Evolutionary conservation across 2,329 filamentous ascomycete genomes (phyloP).

Genomic region (Cladosporium austrohemisphaericum): DNA sequence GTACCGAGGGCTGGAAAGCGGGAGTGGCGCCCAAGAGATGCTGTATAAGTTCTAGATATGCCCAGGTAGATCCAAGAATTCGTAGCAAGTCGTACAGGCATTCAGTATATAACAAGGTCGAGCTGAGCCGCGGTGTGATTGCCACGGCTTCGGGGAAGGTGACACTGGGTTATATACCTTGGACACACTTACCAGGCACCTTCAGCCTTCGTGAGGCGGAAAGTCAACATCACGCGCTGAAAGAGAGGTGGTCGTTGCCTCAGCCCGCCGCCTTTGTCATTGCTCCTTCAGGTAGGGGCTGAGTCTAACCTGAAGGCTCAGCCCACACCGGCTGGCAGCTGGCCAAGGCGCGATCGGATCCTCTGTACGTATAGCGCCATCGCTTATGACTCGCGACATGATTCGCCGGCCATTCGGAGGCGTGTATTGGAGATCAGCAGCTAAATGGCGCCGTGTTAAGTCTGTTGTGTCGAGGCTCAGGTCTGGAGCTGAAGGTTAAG

Average conservation of each 20-base stretch:
- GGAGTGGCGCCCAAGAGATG: background rate
- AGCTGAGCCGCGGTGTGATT: too few species aligned
- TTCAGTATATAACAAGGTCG: background rate
- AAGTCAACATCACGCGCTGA: constrained; percentile 9
- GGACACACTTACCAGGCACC: background rate
- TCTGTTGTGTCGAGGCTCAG: too few species aligned
- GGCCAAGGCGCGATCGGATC: constrained; percentile 1
- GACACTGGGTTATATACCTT: background rate
- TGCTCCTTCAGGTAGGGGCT: constrained; percentile 13
- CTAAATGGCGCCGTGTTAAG: too few species aligned
- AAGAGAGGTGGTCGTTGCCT: constrained; percentile 1
- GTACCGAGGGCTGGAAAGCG: background rate
- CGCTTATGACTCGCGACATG: constrained; percentile 8
- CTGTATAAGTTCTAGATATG: background rate
- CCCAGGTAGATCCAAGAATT: background rate
- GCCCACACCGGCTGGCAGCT: background rate
- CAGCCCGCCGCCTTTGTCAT: background rate
- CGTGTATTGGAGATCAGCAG: background rate
- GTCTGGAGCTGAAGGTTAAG: too few species aligned
- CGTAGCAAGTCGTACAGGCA: background rate
- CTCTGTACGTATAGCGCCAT: background rate
- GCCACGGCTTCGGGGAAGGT: constrained; percentile 2
- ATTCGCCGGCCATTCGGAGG: background rate
- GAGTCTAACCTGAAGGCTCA: constrained; percentile 9
- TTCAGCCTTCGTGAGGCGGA: background rate